These are phyloP conservation scores for Copromyces sp. DNA, from an alignment of 495 filamentous ascomycete species.

Conservation along the genomic window DNA sequence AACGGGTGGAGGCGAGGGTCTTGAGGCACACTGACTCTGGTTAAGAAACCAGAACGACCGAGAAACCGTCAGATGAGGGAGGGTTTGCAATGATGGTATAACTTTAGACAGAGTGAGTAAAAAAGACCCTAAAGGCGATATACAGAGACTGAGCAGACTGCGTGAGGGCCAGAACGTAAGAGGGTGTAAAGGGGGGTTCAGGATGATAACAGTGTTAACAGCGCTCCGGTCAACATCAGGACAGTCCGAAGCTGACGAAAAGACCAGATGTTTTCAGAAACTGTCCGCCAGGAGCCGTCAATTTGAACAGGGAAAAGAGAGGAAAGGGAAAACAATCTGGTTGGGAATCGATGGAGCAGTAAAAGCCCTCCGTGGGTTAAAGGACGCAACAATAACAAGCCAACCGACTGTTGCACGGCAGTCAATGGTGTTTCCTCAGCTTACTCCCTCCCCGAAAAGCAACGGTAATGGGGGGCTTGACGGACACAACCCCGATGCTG, in stretches of 20 bases:
- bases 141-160: background rate
- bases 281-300: background rate
- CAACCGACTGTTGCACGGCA: background rate
- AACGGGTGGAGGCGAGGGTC: background rate
- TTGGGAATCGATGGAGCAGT: background rate
- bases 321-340: background rate
- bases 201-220: background rate
- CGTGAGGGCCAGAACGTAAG: background rate
- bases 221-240: background rate
- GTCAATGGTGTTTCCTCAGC: background rate
- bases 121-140: background rate
- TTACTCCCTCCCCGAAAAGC: background rate
- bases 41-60: background rate
- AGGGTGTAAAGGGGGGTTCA: background rate
- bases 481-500: background rate
- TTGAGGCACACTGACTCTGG: background rate
- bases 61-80: background rate
- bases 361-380: background rate
- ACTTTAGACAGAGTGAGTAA: background rate
- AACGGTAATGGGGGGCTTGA: background rate
- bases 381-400: background rate
- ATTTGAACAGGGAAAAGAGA: background rate
- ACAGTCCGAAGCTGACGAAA: background rate
- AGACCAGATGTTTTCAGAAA: background rate
- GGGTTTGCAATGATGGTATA: background rate